A percentile compares a stretch with the other conserved stretches of the same genome.
These are phyloP conservation scores for Pythium rhizo-oryzae DNA, from an alignment of 352 stramenopile genomes.

Conservation along the genomic window DNA sequence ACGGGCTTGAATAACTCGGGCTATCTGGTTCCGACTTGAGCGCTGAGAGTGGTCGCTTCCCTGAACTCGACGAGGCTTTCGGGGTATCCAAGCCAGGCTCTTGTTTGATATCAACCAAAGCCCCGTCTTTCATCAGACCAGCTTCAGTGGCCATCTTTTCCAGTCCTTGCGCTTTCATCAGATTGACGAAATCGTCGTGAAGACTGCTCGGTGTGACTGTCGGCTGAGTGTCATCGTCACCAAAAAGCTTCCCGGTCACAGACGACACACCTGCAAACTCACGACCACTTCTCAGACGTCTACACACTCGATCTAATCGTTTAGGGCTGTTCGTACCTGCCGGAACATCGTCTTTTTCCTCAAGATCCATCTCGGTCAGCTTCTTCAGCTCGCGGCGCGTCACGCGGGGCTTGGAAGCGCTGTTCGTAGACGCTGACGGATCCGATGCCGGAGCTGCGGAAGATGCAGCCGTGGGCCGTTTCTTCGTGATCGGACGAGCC, in stretches of 20 bases:
- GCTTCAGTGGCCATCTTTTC: constrained; percentile 85
- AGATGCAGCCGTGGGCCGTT: constrained; percentile 26
- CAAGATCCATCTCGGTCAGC: constrained; percentile 70
- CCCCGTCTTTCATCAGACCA: constrained; percentile 73
- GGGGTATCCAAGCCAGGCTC: constrained; percentile 32
- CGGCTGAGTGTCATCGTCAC: constrained; percentile 41
- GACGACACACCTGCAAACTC: constrained; percentile 21
- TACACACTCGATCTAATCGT: too few species aligned
- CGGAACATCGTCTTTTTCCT: constrained; percentile 66
- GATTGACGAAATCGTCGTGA: constrained; percentile 86
- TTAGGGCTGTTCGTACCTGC: constrained; percentile 33
- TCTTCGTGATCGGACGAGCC: constrained; percentile 46
- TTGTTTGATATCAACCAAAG: constrained; percentile 64
- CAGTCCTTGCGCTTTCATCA: constrained; percentile 84
- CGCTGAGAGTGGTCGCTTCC: constrained; percentile 35
- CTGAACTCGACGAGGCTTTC: constrained; percentile 4
- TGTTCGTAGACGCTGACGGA: constrained; percentile 15
- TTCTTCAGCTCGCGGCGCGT: constrained; percentile 84
- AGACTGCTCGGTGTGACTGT: constrained; percentile 70
- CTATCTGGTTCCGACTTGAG: constrained; percentile 37
- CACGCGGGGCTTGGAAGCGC: constrained; percentile 48
- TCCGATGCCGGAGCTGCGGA: background rate
- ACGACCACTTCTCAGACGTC: background rate
- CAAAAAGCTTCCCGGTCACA: constrained; percentile 36
- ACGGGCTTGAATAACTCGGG: constrained; percentile 67